phyloP scores from a whole-genome alignment of 768 basidiomycete genomes.

The Russula olivacea region DNA sequence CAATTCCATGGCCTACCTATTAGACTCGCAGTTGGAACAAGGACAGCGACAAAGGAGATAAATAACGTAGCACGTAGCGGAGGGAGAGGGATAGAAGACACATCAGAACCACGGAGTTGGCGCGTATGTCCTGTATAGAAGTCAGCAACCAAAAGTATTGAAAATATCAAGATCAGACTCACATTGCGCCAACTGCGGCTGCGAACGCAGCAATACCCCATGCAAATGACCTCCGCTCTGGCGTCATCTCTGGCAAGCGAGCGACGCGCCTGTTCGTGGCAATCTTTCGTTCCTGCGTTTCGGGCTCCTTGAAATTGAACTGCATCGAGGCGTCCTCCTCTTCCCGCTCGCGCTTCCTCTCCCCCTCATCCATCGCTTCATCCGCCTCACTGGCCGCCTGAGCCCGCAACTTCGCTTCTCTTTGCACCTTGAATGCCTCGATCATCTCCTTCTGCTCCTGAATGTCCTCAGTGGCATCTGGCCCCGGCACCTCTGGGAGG shows the following conservation, averaged over 20 bases:
- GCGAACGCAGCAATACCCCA: slow-evolving; percentile 87
- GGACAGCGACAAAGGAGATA: slow-evolving; percentile 2
- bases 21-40: slow-evolving; percentile 9
- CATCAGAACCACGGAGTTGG: slow-evolving; percentile 53
- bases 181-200: slow-evolving; percentile 77
- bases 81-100: not conserved
- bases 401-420: slow-evolving; percentile 36
- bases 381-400: slow-evolving; percentile 26
- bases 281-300: slow-evolving; percentile 50
- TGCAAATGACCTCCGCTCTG: slow-evolving; percentile 66
- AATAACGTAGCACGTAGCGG: slow-evolving; percentile 5
- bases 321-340: slow-evolving; percentile 46
- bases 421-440: slow-evolving; percentile 59
- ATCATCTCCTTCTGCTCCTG: slow-evolving; percentile 75
- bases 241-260: slow-evolving; percentile 46
- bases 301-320: slow-evolving; percentile 66
- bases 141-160: not conserved
- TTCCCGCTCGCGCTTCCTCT: slow-evolving; percentile 48
- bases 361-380: slow-evolving; percentile 22
- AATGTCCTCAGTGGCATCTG: slow-evolving; percentile 64
- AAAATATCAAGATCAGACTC: slow-evolving; percentile 33
- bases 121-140: slow-evolving; percentile 42
- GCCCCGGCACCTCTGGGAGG: slow-evolving; percentile 44
- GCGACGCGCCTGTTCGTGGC: slow-evolving; percentile 60
- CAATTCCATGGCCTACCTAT: slow-evolving; percentile 5